Percentiles rank a stretch among this genome's conserved stretches.
phyloP scores from a whole-genome alignment of 495 filamentous ascomycete species.

The Viridothelium virens region DNA sequence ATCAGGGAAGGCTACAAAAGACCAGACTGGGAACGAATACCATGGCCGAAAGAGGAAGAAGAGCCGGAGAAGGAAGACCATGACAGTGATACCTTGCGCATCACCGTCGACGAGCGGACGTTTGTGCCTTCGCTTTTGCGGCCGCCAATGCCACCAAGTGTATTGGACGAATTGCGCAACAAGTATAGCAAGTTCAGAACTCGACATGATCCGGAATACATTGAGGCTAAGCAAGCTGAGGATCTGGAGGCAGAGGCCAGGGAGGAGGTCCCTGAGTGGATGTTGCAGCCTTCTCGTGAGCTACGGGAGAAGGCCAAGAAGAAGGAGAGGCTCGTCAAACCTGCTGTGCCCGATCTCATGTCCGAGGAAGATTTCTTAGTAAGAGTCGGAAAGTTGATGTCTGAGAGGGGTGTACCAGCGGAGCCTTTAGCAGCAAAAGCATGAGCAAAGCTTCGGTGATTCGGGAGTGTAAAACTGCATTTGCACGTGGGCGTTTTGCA shows the following conservation, averaged over 20 bases:
- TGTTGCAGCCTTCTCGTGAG: conserved; percentile 50
- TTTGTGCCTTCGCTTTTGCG: conserved; percentile 66
- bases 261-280: conserved; percentile 46
- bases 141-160: conserved; percentile 66
- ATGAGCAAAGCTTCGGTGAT: neutral
- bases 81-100: conserved; percentile 61
- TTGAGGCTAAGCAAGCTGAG: conserved; percentile 52
- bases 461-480: neutral
- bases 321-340: conserved; percentile 31
- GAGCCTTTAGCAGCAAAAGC: neutral
- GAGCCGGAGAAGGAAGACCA: conserved; percentile 46
- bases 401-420: neutral
- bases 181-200: conserved; percentile 77
- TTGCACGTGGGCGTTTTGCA: neutral
- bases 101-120: conserved; percentile 64
- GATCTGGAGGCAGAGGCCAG: conserved; percentile 52
- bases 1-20: neutral
- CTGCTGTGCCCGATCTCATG: conserved; percentile 36
- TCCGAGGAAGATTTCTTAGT: conserved; percentile 54
- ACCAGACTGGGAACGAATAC: conserved; percentile 40
- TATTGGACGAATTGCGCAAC: conserved; percentile 83
- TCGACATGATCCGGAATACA: conserved; percentile 63
- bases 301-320: conserved; percentile 37
- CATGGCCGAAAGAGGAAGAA: conserved; percentile 54
- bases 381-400: conserved; percentile 57